Conservation (phyloP, 306 rosid genomes). For the Vigna mungo region DNA sequence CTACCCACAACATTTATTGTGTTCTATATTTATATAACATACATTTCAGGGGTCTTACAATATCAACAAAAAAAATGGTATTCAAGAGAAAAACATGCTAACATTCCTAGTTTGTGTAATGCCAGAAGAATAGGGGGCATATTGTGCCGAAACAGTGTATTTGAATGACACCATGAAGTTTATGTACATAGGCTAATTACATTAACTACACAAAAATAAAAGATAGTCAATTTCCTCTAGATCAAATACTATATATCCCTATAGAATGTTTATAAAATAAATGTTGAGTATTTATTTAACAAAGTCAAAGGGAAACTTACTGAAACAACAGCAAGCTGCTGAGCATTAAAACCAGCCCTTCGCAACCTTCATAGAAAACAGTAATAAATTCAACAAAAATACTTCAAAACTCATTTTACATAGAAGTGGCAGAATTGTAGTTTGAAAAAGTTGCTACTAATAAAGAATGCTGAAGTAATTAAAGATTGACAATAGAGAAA, state of each 20-base stretch:
- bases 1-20: too few relatives aligned
- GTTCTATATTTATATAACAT: too few relatives aligned
- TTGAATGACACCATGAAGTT: background rate
- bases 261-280: background rate
- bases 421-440: conserved; percentile 28
- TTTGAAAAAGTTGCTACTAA: conserved; percentile 27
- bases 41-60: background rate
- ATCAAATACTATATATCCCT: background rate
- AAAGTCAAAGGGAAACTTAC: conserved; percentile 53
- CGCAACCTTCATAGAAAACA: conserved; percentile 63
- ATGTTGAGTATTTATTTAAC: background rate
- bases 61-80: conserved; percentile 12
- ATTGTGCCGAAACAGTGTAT: background rate
- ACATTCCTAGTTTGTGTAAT: background rate
- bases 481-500: conserved; percentile 21
- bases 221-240: background rate
- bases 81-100: conserved; percentile 4
- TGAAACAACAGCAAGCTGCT: conserved; percentile 87
- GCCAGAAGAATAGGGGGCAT: too few relatives aligned
- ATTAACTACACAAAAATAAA: background rate
- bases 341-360: conserved; percentile 74
- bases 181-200: background rate
- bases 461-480: conserved; percentile 27
- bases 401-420: conserved; percentile 11
- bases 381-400: conserved; percentile 25